These are phyloP conservation scores for Cercospora brassicicola DNA, from an alignment of 2,329 filamentous ascomycete species.

Conservation along the genomic window DNA sequence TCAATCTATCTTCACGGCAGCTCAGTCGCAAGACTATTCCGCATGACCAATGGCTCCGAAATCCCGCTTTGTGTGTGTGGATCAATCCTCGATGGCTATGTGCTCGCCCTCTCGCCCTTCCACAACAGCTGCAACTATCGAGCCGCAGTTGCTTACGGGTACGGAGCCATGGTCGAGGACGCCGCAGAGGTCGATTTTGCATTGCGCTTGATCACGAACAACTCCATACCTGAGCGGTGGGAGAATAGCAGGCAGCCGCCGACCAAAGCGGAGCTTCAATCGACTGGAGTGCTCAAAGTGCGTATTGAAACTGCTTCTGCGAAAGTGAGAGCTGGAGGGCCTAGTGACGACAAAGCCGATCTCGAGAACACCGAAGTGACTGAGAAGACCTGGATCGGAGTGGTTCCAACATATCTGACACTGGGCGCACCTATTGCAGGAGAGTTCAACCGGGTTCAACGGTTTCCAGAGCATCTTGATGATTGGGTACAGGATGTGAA, in stretches of 20 bases:
- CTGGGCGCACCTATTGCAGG: conserved; percentile 65
- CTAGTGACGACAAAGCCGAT: conserved; percentile 62
- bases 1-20: conserved; percentile 84
- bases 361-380: conserved; percentile 51
- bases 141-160: conserved; percentile 74
- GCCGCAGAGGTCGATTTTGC: conserved; percentile 77
- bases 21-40: conserved; percentile 75
- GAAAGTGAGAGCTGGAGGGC: conserved; percentile 68
- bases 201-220: conserved; percentile 75
- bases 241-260: conserved; percentile 68
- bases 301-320: conserved; percentile 69
- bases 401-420: conserved; percentile 63
- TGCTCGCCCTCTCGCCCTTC: conserved; percentile 76
- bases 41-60: conserved; percentile 51
- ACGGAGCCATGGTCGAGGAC: conserved; percentile 66
- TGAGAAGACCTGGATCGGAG: conserved; percentile 58
- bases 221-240: conserved; percentile 69
- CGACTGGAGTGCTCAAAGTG: conserved; percentile 71
- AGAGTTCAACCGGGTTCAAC: conserved; percentile 58
- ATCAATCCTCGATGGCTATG: conserved; percentile 74
- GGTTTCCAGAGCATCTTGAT: conserved; percentile 63
- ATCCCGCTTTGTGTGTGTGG: conserved; percentile 72
- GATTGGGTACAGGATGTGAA: conserved; percentile 55
- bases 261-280: conserved; percentile 70
- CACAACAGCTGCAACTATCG: conserved; percentile 82